phyloP scores from a whole-genome alignment of 306 rosid genomes.

The Cicer chorassanicum region DNA sequence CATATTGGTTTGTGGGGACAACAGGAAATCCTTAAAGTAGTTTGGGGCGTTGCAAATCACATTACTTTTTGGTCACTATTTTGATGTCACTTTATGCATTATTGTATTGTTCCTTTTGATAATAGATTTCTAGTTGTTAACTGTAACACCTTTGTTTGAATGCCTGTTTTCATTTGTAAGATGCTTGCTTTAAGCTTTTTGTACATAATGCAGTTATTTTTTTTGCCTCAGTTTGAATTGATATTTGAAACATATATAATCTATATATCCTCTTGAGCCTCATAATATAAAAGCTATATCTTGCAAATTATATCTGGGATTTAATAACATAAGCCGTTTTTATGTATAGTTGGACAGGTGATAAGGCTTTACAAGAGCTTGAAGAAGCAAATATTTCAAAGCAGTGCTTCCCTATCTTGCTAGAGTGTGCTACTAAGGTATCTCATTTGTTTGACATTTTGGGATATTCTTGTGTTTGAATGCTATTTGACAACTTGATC shows the following conservation, averaged over 20 bases:
- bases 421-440: constrained; percentile 92
- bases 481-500: constrained; percentile 39
- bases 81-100: constrained; percentile 10
- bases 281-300: constrained; percentile 3
- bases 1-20: too few species aligned
- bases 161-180: constrained; percentile 19
- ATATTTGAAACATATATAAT: constrained; percentile 12
- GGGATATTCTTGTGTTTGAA: constrained; percentile 37
- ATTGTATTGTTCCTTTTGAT: constrained; percentile 22
- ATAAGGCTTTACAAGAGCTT: constrained; percentile 82
- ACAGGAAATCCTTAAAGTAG: too few species aligned
- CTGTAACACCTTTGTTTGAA: background rate
- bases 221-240: constrained; percentile 21
- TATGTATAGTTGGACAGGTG: constrained; percentile 86
- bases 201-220: background rate
- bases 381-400: constrained; percentile 85
- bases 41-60: background rate
- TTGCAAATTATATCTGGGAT: constrained; percentile 33
- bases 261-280: constrained; percentile 24
- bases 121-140: background rate
- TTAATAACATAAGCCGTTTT: constrained; percentile 30
- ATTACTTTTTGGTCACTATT: constrained; percentile 1
- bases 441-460: constrained; percentile 31
- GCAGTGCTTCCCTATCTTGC: constrained; percentile 82
- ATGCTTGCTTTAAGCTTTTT: constrained; percentile 27